Conservation (phyloP, 164 flowering plant genomes). For the Chimonanthus salicifolius region DNA sequence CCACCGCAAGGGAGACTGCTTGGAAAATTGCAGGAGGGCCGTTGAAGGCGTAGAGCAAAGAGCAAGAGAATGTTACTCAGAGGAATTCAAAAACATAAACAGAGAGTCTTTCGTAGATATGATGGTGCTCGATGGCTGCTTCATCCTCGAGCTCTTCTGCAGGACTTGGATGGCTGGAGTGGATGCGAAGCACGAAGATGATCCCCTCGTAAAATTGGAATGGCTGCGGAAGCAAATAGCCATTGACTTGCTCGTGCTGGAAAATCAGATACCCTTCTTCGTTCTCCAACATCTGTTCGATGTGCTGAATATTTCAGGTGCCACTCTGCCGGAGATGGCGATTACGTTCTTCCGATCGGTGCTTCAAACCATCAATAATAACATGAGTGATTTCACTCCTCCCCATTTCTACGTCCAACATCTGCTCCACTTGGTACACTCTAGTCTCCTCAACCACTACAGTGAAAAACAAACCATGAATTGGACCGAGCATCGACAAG, state of each 20-base stretch:
- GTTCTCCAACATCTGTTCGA: too few species aligned
- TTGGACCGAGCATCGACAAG: not conserved
- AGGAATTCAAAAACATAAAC: not conserved
- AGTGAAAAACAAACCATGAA: not conserved
- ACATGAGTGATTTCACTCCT: too few species aligned
- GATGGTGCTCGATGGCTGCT: conserved; percentile 2
- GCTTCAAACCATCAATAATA: not conserved
- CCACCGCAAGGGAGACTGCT: not conserved
- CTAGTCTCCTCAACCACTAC: not conserved
- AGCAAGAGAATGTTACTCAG: not conserved
- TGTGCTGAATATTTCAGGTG: not conserved
- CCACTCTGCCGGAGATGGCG: not conserved
- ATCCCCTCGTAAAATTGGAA: not conserved
- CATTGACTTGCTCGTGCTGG: not conserved
- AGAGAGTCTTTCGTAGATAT: not conserved
- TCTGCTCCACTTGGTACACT: not conserved
- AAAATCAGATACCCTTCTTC: not conserved
- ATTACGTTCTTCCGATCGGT: not conserved
- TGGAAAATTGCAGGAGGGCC: not conserved
- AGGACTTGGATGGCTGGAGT: not conserved
- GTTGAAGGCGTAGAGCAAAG: not conserved
- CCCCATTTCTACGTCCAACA: not conserved
- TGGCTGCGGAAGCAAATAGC: not conserved
- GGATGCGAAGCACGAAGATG: not conserved
- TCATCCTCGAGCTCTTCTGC: not conserved